A percentile compares a stretch with the other conserved stretches of the same genome.
phyloP scores from a whole-genome alignment of 306 rosid genomes.

The Vachellia pachyceras region DNA sequence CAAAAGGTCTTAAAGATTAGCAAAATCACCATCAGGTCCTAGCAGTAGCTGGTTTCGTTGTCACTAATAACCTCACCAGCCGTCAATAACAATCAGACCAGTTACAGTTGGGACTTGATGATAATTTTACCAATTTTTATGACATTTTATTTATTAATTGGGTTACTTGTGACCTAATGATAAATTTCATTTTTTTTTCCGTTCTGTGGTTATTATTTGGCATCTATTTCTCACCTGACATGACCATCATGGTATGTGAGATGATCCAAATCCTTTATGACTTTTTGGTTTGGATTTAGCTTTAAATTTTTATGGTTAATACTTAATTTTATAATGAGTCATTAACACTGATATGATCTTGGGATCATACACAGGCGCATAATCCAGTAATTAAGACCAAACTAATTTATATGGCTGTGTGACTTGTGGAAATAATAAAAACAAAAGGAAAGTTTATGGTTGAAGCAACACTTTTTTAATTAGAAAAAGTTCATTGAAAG shows the following conservation, averaged over 20 bases:
- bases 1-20: too few relatives aligned
- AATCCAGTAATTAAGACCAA: slow-evolving; percentile 32
- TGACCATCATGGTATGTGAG: neutral
- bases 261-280: neutral
- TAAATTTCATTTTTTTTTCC: too few relatives aligned
- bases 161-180: too few relatives aligned
- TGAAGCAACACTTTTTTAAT: slow-evolving; percentile 28
- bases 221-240: neutral
- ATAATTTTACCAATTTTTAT: too few relatives aligned
- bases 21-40: too few relatives aligned
- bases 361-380: slow-evolving; percentile 32
- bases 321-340: slow-evolving; percentile 15
- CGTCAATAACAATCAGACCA: too few relatives aligned
- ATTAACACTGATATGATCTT: slow-evolving; percentile 40
- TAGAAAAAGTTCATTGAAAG: slow-evolving; percentile 35
- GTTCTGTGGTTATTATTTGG: too few relatives aligned
- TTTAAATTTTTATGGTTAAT: slow-evolving; percentile 27
- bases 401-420: slow-evolving; percentile 36
- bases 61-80: too few relatives aligned
- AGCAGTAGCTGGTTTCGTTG: too few relatives aligned
- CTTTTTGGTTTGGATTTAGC: slow-evolving; percentile 16
- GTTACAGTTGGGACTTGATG: too few relatives aligned
- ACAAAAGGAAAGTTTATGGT: slow-evolving; percentile 15
- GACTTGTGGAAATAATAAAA: slow-evolving; percentile 20
- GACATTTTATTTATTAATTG: too few relatives aligned